phyloP scores from a whole-genome alignment of 2,329 filamentous ascomycete species.

The Lasiodiplodia citricola region DNA sequence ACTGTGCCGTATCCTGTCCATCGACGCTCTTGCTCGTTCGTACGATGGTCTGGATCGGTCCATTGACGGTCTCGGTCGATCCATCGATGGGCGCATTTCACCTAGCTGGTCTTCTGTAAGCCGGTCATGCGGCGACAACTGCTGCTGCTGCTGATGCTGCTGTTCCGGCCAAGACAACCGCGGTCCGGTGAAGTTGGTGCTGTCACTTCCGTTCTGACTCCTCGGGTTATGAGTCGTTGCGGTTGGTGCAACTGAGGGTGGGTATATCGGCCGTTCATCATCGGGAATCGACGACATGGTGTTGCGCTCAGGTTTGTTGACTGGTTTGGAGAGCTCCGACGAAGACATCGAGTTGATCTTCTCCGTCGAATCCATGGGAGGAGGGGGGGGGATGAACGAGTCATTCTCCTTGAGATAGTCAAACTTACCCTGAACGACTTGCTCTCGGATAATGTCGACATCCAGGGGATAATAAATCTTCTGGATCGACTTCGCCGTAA shows the following conservation, averaged over 20 bases:
- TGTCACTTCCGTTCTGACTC: conserved; percentile 91
- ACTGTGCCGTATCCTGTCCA: conserved; percentile 82
- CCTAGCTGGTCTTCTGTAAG: conserved; percentile 1
- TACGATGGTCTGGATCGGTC: conserved; percentile 74
- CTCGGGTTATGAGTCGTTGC: conserved; percentile 71
- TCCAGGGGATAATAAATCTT: conserved; percentile 95
- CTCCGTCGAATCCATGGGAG: conserved; percentile 32
- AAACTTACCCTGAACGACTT: conserved; percentile 83
- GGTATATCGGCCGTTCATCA: conserved; percentile 90
- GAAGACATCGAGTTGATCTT: conserved; percentile 61
- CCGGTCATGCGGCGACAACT: background rate
- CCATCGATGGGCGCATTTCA: conserved; percentile 14
- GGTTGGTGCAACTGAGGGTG: conserved; percentile 82
- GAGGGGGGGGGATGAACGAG: conserved; percentile 52
- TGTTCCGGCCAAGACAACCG: conserved; percentile 25
- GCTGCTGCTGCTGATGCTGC: conserved; percentile 28
- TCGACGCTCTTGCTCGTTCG: conserved; percentile 82
- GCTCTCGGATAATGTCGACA: conserved; percentile 93
- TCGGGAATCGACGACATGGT: conserved; percentile 73
- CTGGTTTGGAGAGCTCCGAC: conserved; percentile 58
- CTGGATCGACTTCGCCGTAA: conserved; percentile 83
- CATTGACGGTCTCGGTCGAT: conserved; percentile 25
- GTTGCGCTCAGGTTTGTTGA: conserved; percentile 57
- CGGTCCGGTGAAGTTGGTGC: conserved; percentile 78
- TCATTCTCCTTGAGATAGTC: conserved; percentile 69